phyloP scores from a whole-genome alignment of 1,139 yeast species.

The Magnusiomyces tetraspermus region DNA sequence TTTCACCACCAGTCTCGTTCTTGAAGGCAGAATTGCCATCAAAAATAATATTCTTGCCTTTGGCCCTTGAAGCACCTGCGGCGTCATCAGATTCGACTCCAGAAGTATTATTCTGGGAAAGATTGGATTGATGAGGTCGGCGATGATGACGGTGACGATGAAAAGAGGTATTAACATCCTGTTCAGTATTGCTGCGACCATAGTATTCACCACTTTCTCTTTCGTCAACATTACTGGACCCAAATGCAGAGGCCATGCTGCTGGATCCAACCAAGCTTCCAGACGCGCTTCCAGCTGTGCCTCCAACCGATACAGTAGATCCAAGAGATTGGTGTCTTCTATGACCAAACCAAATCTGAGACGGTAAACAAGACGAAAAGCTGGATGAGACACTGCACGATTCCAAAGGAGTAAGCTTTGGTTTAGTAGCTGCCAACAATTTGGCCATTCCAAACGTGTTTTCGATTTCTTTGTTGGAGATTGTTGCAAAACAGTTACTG shows the following conservation, averaged over 20 bases:
- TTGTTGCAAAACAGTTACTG: too few relatives aligned
- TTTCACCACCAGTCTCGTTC: too few relatives aligned
- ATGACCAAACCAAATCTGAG: not conserved
- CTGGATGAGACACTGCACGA: not conserved
- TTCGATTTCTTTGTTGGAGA: too few relatives aligned
- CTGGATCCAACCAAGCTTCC: not conserved
- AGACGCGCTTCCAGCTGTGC: not conserved
- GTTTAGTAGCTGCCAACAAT: not conserved
- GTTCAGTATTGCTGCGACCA: too few relatives aligned
- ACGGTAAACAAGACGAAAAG: not conserved
- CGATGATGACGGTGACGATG: not conserved
- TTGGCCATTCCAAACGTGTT: not conserved
- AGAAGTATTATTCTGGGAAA: too few relatives aligned
- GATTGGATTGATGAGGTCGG: not conserved
- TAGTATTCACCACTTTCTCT: not conserved
- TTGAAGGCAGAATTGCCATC: too few relatives aligned
- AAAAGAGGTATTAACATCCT: too few relatives aligned
- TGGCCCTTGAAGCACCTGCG: too few relatives aligned
- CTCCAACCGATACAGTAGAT: not conserved
- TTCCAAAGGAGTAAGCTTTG: not conserved
- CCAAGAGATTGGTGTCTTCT: not conserved
- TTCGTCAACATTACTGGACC: not conserved
- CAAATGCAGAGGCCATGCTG: too few relatives aligned
- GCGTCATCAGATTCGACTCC: too few relatives aligned
- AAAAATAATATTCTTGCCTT: too few relatives aligned